phyloP scores from a whole-genome alignment of 192 early-diverging fungal genomes.

The Endogone sp. region DNA sequence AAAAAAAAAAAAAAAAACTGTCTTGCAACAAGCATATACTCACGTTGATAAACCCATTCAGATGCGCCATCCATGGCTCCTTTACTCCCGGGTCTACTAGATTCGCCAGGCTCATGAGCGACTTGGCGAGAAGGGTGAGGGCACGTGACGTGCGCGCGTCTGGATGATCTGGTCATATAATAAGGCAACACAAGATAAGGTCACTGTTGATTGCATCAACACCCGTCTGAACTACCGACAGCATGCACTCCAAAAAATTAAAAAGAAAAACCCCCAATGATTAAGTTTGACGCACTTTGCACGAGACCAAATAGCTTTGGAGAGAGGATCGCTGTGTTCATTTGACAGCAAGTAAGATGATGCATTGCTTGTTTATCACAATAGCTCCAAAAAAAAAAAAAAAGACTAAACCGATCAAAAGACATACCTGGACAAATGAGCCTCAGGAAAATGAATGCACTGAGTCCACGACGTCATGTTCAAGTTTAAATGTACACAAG shows the following conservation, averaged over 20 bases:
- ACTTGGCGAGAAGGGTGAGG: slow-evolving; percentile 68
- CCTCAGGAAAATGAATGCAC: slow-evolving; percentile 68
- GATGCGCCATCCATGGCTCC: slow-evolving; percentile 65
- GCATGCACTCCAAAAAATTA: background rate
- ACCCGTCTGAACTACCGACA: background rate
- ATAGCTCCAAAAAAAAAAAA: background rate
- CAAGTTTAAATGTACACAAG: background rate
- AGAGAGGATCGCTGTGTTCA: slow-evolving; percentile 47
- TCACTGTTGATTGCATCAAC: too few relatives aligned
- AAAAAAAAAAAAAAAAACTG: background rate
- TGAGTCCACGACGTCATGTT: slow-evolving; percentile 29
- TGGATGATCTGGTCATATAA: slow-evolving; percentile 39
- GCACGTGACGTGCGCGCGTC: slow-evolving; percentile 51
- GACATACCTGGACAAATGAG: slow-evolving; percentile 55
- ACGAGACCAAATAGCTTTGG: slow-evolving; percentile 71
- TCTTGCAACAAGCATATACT: background rate
- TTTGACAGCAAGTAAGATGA: background rate
- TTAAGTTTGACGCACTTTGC: slow-evolving; percentile 34
- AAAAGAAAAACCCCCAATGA: background rate
- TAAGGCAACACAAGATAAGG: background rate
- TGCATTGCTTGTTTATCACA: background rate
- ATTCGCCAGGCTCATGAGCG: slow-evolving; percentile 67
- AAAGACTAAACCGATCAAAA: too few relatives aligned
- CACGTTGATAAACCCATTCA: slow-evolving; percentile 58
- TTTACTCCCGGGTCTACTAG: slow-evolving; percentile 59